Percentiles rank a stretch among this genome's conserved stretches.
phyloP scores from a whole-genome alignment of 2,329 filamentous ascomycete species.

The Plectosphaerella plurivora region DNA sequence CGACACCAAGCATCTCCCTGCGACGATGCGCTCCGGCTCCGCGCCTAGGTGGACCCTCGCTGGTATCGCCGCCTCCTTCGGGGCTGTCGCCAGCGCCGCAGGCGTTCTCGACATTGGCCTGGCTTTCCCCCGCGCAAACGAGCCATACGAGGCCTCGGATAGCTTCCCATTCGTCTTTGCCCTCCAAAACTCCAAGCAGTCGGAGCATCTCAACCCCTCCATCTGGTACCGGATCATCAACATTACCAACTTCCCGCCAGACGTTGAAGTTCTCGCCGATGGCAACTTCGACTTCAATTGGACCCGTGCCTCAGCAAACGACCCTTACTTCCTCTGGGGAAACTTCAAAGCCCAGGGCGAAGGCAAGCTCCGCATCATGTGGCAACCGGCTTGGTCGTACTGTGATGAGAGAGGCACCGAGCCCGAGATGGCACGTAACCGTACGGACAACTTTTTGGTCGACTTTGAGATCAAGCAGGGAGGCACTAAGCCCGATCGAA shows the following conservation, averaged over 20 bases:
- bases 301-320: neutral
- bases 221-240: conserved; percentile 6
- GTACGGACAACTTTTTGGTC: conserved; percentile 5
- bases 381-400: conserved; percentile 1
- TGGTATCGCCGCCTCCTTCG: conserved; percentile 5
- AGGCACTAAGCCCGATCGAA: conserved; percentile 9
- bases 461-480: conserved; percentile 11
- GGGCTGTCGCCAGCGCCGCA: conserved; percentile 6
- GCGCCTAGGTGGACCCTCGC: conserved; percentile 5
- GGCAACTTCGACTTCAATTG: conserved; percentile 1
- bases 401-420: conserved; percentile 8
- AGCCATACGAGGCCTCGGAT: conserved; percentile 18
- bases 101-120: conserved; percentile 19
- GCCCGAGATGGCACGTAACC: neutral
- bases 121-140: conserved; percentile 23
- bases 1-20: too few species aligned
- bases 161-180: conserved; percentile 22
- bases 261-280: neutral
- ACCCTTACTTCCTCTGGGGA: conserved; percentile 9
- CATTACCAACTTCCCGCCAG: conserved; percentile 2
- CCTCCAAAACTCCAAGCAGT: conserved; percentile 17
- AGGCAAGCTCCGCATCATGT: conserved; percentile 6
- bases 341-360: conserved; percentile 6
- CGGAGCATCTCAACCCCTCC: conserved; percentile 7
- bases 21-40: conserved; percentile 2